These are phyloP conservation scores for Citrus medica DNA, from an alignment of 345 rosid genomes.

Conservation along the genomic window DNA sequence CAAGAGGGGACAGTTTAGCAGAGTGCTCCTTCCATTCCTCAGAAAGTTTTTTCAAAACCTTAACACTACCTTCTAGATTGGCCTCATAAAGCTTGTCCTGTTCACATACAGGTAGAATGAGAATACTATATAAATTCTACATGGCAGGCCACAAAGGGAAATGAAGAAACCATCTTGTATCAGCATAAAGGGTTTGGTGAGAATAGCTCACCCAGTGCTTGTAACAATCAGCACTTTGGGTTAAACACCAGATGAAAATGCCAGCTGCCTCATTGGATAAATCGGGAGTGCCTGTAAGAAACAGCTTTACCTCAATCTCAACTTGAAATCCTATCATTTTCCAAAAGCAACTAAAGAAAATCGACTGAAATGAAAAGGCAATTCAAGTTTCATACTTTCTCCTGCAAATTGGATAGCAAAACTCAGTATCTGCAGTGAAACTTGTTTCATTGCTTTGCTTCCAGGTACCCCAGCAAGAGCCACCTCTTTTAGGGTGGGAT, in stretches of 20 bases:
- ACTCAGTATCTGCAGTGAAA: slow-evolving; percentile 51
- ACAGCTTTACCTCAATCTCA: slow-evolving; percentile 6
- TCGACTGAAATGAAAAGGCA: neutral
- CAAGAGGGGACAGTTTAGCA: slow-evolving; percentile 40
- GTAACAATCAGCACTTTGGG: slow-evolving; percentile 63
- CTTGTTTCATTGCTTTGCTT: slow-evolving; percentile 82
- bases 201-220: slow-evolving; percentile 65
- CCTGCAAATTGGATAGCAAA: slow-evolving; percentile 58
- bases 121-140: slow-evolving; percentile 1
- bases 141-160: neutral
- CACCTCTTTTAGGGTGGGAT: slow-evolving; percentile 60
- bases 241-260: slow-evolving; percentile 56
- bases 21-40: slow-evolving; percentile 64
- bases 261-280: slow-evolving; percentile 69
- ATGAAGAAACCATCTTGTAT: neutral
- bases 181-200: neutral
- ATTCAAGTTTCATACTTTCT: slow-evolving; percentile 45
- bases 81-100: slow-evolving; percentile 66
- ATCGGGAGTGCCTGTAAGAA: slow-evolving; percentile 43
- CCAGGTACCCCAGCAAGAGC: slow-evolving; percentile 68
- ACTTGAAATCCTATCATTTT: neutral
- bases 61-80: slow-evolving; percentile 53
- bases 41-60: slow-evolving; percentile 46
- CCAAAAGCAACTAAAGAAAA: neutral
- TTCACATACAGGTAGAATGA: slow-evolving; percentile 6